Evolutionary conservation across 768 basidiomycete species (phyloP).

Genomic region (Pleurotus djamor): DNA sequence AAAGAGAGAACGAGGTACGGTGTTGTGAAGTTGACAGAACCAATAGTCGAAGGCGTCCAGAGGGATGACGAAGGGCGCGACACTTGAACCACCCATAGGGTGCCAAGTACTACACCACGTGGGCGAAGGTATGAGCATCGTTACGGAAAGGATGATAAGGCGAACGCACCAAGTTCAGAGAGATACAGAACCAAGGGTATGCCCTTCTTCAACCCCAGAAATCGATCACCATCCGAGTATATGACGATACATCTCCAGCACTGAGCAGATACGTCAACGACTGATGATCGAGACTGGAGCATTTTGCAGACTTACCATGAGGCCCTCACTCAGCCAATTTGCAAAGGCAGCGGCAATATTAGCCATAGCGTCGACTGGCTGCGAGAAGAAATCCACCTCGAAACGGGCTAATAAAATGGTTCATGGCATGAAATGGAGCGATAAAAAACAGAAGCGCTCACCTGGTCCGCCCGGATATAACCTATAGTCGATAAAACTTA

Average conservation of each 20-base stretch:
- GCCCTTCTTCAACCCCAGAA: conserved; percentile 4
- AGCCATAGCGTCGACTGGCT: conserved; percentile 9
- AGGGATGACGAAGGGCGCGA: conserved; percentile 6
- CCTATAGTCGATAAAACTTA: conserved; percentile 27
- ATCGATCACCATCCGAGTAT: not conserved
- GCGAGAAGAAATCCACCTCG: conserved; percentile 5
- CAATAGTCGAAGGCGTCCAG: conserved; percentile 11
- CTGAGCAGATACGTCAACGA: conserved; percentile 6
- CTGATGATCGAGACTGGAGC: not conserved
- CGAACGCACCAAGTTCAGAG: conserved; percentile 1
- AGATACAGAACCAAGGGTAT: conserved; percentile 8
- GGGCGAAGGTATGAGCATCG: not conserved
- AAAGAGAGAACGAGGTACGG: conserved; percentile 25
- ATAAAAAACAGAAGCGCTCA: not conserved
- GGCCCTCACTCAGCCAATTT: conserved; percentile 22
- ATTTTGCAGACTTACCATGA: conserved; percentile 12
- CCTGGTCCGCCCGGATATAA: conserved; percentile 26
- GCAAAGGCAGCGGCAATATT: conserved; percentile 15
- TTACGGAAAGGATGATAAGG: not conserved
- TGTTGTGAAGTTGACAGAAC: conserved; percentile 13
- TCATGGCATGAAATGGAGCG: not conserved
- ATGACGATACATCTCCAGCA: conserved; percentile 13
- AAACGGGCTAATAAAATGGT: not conserved
- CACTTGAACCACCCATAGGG: conserved; percentile 8
- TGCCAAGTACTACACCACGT: conserved; percentile 5